phyloP scores from a whole-genome alignment of 345 rosid genomes.

The Citropsis articulata region DNA sequence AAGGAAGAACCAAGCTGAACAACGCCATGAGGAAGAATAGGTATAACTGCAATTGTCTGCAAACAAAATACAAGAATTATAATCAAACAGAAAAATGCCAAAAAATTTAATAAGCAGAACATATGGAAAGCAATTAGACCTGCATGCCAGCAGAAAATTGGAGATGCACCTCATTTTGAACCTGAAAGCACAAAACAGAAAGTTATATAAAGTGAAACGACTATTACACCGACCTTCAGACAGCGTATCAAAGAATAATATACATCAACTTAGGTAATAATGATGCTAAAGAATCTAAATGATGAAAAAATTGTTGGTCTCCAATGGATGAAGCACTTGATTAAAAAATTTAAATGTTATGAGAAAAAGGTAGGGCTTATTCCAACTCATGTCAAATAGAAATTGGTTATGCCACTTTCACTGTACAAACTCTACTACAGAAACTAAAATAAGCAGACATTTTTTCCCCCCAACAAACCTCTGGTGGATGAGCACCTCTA shows the following conservation, averaged over 20 bases:
- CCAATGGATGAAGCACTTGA: background rate
- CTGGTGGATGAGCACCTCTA: slow-evolving; percentile 61
- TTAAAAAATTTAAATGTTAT: background rate
- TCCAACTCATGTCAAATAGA: background rate
- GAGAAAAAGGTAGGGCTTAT: background rate
- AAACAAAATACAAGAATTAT: slow-evolving; percentile 11
- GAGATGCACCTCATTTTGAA: slow-evolving; percentile 63
- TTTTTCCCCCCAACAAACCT: slow-evolving; percentile 33
- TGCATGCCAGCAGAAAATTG: slow-evolving; percentile 92
- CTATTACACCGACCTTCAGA: background rate
- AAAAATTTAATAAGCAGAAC: background rate
- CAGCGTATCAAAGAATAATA: background rate
- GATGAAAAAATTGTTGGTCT: background rate
- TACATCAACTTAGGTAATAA: background rate
- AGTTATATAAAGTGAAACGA: slow-evolving; percentile 8
- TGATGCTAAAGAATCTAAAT: background rate
- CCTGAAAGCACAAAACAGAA: slow-evolving; percentile 38
- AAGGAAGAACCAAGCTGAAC: slow-evolving; percentile 84
- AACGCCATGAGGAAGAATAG: slow-evolving; percentile 81
- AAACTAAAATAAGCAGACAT: background rate
- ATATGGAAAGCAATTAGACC: slow-evolving; percentile 42
- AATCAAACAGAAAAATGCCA: slow-evolving; percentile 12
- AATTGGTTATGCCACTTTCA: background rate
- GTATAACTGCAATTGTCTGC: slow-evolving; percentile 86
- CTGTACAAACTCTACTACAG: background rate